Conservation (phyloP, 2,329 filamentous ascomycete genomes). For the Hypocreales sp. region DNA sequence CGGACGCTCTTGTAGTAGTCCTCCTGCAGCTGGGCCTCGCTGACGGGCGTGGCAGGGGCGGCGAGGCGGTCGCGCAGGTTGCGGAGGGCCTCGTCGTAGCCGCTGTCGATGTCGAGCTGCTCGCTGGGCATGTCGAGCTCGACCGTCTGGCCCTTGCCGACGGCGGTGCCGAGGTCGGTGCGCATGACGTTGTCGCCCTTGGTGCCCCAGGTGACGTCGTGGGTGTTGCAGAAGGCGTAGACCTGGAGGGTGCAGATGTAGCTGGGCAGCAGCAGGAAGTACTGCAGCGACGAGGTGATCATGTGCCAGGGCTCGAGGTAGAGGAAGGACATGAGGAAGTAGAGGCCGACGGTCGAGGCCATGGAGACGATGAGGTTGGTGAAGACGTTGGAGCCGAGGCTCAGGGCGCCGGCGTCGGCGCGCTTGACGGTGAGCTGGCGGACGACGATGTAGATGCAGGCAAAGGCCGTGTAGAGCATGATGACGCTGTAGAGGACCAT, state of each 20-base stretch:
- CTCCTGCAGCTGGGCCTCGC: slow-evolving; percentile 79
- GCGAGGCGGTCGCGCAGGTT: slow-evolving; percentile 90
- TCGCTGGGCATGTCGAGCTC: slow-evolving; percentile 96
- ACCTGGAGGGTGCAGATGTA: slow-evolving; percentile 98
- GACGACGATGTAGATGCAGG: slow-evolving; percentile 75
- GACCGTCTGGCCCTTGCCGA: slow-evolving; percentile 64
- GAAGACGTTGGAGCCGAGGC: slow-evolving; percentile 75
- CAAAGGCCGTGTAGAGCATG: slow-evolving; percentile 92
- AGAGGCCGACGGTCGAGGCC: slow-evolving; percentile 79
- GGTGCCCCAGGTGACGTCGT: slow-evolving; percentile 97
- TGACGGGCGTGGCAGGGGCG: slow-evolving; percentile 45
- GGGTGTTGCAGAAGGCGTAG: slow-evolving; percentile 97
- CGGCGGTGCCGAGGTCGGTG: slow-evolving; percentile 80
- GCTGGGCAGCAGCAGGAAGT: slow-evolving; percentile 78
- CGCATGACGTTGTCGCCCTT: slow-evolving; percentile 95
- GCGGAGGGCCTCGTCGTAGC: slow-evolving; percentile 90
- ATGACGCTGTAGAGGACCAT: slow-evolving; percentile 88
- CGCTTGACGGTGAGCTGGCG: slow-evolving; percentile 50
- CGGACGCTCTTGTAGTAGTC: slow-evolving; percentile 97
- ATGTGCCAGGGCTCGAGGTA: slow-evolving; percentile 99
- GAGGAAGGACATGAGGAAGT: slow-evolving; percentile 90
- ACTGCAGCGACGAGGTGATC: slow-evolving; percentile 82
- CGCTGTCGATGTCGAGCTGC: slow-evolving; percentile 94
- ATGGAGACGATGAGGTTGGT: slow-evolving; percentile 87
- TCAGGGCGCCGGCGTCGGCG: slow-evolving; percentile 25